phyloP scores from a whole-genome alignment of 345 rosid species.

The Moricandia arvensis region DNA sequence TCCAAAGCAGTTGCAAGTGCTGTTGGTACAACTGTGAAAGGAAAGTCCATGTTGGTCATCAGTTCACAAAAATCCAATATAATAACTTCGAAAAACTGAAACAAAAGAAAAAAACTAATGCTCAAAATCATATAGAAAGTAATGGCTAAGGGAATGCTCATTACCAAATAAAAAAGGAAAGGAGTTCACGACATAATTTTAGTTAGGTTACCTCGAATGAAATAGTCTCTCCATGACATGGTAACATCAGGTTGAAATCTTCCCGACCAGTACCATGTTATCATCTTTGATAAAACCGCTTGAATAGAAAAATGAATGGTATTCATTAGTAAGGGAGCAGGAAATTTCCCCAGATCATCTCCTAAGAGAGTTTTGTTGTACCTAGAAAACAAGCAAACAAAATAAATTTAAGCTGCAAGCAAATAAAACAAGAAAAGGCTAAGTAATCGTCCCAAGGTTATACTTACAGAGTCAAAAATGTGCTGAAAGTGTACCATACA shows the following conservation, averaged over 20 bases:
- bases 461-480: slow-evolving; percentile 97
- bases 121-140: not conserved
- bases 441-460: slow-evolving; percentile 3
- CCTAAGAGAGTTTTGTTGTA: slow-evolving; percentile 95
- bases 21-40: slow-evolving; percentile 96
- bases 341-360: slow-evolving; percentile 92
- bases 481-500: slow-evolving; percentile 99
- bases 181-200: not conserved
- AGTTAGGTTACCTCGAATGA: slow-evolving; percentile 59
- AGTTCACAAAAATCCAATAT: slow-evolving; percentile 64
- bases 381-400: slow-evolving; percentile 41
- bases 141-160: slow-evolving; percentile 11
- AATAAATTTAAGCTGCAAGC: not conserved
- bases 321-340: slow-evolving; percentile 98
- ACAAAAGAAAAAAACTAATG: not conserved
- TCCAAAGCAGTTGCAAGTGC: slow-evolving; percentile 98
- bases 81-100: slow-evolving; percentile 23
- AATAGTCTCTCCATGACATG: slow-evolving; percentile 87
- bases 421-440: not conserved
- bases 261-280: slow-evolving; percentile 88
- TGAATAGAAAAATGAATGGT: slow-evolving; percentile 88
- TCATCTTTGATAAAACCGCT: slow-evolving; percentile 77
- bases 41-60: slow-evolving; percentile 84
- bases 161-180: not conserved
- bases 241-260: slow-evolving; percentile 58